Base-by-base conservation (phyloP, 164 flowering plant species). In the Vitis riparia region DNA sequence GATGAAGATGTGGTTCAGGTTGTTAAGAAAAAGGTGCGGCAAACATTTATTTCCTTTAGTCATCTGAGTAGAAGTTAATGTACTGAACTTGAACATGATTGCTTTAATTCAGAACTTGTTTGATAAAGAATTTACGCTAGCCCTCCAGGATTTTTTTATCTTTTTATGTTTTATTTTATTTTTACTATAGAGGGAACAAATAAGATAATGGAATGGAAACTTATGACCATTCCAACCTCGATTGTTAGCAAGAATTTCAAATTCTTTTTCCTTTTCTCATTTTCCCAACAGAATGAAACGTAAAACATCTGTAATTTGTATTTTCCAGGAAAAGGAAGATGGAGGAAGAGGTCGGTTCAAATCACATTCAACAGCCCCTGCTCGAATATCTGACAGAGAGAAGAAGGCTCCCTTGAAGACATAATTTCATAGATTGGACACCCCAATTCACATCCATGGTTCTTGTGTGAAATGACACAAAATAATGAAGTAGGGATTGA, bases 1-100 rank as follows among this genome's bases (percentile, higher is more conserved):
- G 99, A 96, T 65, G 99, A 93, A 79, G 99, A 96, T 68, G 99
- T 96, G 51, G 98, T 96, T 68, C 99, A 96, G 79, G 84, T 96
- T 76, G 99, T 93, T 32, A 96, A 96, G 94, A 96, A 96, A 77
- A 93, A 96, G 98, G 99, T 83, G 27, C 11, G 23, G 19, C 49
- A 19, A 14, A 57, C 52, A n/a, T 15, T 52, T 37, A 8, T 58
- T 15, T 59, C 47, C 17, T 49, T 47, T 23, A 51, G 3, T 32
- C 30, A 53, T 23, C 60, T 19, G 49, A 61, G 32, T 63, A 29
- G n/a, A 62, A 16, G n/a, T 47, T 2, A 37, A 23, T 12, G 2
- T 23, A 23, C 27, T 23, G 27, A 23, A 23, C 27, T 23, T 23
- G 27, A 23, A 23, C 27, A 23, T 23, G 27, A 14, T 53, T 14